Percentiles rank a stretch among this genome's conserved stretches.
Conservation (phyloP, 2,329 filamentous ascomycete genomes). For the Podosphaera xanthii region DNA sequence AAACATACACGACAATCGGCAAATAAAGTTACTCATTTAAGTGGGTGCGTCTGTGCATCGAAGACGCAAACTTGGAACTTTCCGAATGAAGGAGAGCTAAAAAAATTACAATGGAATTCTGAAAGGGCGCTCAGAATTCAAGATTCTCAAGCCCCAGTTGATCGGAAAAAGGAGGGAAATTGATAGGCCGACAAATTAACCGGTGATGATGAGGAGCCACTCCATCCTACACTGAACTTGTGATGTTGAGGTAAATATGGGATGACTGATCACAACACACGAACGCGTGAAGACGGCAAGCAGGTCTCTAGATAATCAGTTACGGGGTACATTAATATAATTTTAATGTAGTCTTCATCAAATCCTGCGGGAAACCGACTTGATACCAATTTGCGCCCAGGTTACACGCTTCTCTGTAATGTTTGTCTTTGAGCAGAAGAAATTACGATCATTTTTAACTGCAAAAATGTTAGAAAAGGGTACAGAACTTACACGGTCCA, state of each 20-base stretch:
- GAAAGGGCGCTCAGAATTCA: constrained; percentile 5
- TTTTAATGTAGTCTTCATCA: too few species aligned
- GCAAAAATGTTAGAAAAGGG: too few species aligned
- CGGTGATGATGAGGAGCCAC: constrained; percentile 1
- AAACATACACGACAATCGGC: background rate
- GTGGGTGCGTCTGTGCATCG: constrained; percentile 1
- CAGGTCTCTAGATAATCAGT: background rate
- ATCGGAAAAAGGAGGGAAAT: constrained; percentile 2
- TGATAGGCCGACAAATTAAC: background rate
- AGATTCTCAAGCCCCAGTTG: constrained; percentile 5
- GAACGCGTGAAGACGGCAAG: constrained; percentile 4
- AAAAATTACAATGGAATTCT: constrained; percentile 6
- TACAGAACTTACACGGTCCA: too few species aligned
- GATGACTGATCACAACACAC: constrained; percentile 5
- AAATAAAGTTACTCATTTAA: too few species aligned
- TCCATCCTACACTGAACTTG: background rate
- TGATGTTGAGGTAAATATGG: constrained; percentile 3
- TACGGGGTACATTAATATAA: too few species aligned
- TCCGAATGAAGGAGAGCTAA: constrained; percentile 6
- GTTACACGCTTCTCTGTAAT: too few species aligned
- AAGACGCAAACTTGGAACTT: constrained; percentile 5
- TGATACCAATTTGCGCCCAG: too few species aligned
- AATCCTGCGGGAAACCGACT: too few species aligned
- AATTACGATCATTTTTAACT: too few species aligned
- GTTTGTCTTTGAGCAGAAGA: too few species aligned